Conservation (phyloP, 257 asterid genomes). For the Cinchona pubescens region DNA sequence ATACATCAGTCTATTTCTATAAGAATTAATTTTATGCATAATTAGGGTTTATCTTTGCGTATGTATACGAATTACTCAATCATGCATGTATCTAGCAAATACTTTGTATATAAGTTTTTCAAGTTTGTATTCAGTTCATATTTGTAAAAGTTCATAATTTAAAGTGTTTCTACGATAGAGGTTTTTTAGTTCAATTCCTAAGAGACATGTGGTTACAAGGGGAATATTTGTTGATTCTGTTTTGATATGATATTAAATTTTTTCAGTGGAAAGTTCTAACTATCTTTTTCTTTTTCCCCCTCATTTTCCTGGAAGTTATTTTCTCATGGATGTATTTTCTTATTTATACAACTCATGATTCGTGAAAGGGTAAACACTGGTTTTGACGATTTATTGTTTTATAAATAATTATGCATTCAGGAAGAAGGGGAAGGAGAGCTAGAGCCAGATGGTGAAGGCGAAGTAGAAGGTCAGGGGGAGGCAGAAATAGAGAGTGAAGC, state of each 20-base stretch:
- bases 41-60: no score
- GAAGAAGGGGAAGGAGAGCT: conserved; percentile 72
- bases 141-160: neutral
- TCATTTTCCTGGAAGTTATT: neutral
- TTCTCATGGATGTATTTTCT: no score
- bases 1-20: neutral
- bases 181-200: neutral
- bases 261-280: neutral
- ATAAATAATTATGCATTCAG: conserved; percentile 24
- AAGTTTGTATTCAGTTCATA: neutral
- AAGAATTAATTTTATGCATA: neutral
- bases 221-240: neutral
- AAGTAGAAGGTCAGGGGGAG: conserved; percentile 65
- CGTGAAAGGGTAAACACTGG: neutral
- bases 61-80: no score
- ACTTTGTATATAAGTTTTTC: neutral
- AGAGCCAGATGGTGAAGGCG: conserved; percentile 64
- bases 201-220: neutral
- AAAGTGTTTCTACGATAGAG: neutral
- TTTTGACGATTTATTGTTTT: conserved; percentile 11
- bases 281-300: neutral
- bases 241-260: neutral
- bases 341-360: no score
- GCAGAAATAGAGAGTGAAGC: conserved; percentile 75
- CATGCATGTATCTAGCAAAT: neutral